Evolutionary conservation across 495 filamentous ascomycete species (phyloP), one percentile per base, ranked within the genome.

Genomic region (Acidomyces sp.): DNA sequence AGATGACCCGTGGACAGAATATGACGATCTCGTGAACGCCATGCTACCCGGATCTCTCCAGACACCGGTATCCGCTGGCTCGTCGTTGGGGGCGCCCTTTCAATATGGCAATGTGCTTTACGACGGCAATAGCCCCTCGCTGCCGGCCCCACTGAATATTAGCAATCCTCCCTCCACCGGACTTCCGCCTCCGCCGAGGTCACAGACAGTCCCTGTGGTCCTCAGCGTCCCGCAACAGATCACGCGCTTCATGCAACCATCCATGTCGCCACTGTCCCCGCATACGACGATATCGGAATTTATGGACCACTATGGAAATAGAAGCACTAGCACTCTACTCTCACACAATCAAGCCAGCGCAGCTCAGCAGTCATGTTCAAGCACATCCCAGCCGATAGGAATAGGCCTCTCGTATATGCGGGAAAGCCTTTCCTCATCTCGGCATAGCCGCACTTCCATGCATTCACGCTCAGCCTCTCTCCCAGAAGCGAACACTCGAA

Each of bases 1-100:
- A 48, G 90, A 96, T 51, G 90, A 96, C 53, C 70, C 94, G 13
- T 97, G 90, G 90, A 75, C 80, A 27, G 86, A 97, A 57, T 96
- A 90, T 48, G 78, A 95, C 55, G 90, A 96, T 53, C 65, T 93
- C 12, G 71, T 95, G 38, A 82, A 82, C 46, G 74, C 85, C 32
- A 74, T 80, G 10, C 64, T 74, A 12, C 70, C 75, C 2, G n/a
- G n/a, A n/a, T n/a, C n/a, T n/a, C 24, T 31, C 16, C 28, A 36
- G 31, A 48, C 47, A 17, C 47, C 51, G 0, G 5, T 45, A 2
- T 54, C 47, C 15, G 31, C 51, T n/a, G 43, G 39, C 6, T 53
- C 46, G 13, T 49, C 51, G 7, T 38, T 52, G 10, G 49, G 52
- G 16, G 52, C 48, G 16, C 52, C 53, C 1, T 55, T 55, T 36